Evolutionary conservation across 306 rosid species (phyloP), one percentile per base, ranked within the genome.

Genomic region (Elaeagnus macrophylla): DNA sequence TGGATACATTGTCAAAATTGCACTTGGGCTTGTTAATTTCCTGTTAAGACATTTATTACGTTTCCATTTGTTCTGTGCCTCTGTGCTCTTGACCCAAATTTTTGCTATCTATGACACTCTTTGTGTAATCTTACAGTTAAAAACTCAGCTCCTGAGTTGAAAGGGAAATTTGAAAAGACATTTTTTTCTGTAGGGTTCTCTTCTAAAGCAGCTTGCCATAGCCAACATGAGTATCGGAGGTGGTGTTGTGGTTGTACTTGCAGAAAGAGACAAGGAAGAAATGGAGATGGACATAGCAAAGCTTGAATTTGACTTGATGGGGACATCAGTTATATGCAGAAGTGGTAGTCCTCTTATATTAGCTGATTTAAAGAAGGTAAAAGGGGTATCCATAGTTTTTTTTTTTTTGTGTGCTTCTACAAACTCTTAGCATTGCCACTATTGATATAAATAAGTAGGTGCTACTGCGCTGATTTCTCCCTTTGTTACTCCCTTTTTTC

Each of bases 261-360:
- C 97, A 41, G 97, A 90, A 76, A 80, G 86, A 81, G 97, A 90
- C 69, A 90, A 90, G 79, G 97, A 86, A 79, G 95, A 90, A 72
- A 90, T 90, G 97, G 95, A 90, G 77, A 72, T 84, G 67, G 97
- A 90, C 63, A 90, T 90, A 76, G 74, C 91, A 70, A 90, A 86
- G 80, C 89, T 90, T 49, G 97, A 90, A 76, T 90, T 90, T 56
- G 91, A 81, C 68, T 83, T 90, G 75, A 90, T 90, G 97, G 95
- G 97, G 61, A 90, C 91, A 1, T 86, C 95, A 32, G 95, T 90
- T 59, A 90, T 90, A 68, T 86, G 97, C 67, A 72, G 97, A 80
- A 90, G 97, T 71, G 97, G 97, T 75, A 90, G 97, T 70, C 94
- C 97, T 66, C 95, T 90, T 54, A 90, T 90, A 61, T 74, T 90